Conservation (phyloP, 2,329 filamentous ascomycete species). For the Ophiostoma angusticollis region DNA sequence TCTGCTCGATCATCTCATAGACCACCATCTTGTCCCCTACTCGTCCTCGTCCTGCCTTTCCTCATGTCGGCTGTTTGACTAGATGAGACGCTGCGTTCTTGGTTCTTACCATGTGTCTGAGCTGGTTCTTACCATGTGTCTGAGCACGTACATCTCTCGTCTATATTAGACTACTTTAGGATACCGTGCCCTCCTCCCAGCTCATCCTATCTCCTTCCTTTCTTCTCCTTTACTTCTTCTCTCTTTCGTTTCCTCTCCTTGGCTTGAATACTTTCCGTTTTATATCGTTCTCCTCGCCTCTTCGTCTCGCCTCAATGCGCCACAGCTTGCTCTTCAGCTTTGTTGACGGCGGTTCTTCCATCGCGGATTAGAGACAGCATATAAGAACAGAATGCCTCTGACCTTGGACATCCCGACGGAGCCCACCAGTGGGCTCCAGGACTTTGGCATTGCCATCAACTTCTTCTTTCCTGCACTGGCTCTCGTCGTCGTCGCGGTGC, state of each 20-base stretch:
- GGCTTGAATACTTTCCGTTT: neutral
- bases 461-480: constrained; percentile 20
- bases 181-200: neutral
- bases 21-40: neutral
- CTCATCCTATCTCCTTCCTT: too few species aligned
- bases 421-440: constrained; percentile 16
- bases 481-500: constrained; percentile 16
- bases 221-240: neutral
- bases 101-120: neutral
- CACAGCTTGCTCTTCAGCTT: neutral
- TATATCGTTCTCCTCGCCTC: neutral
- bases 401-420: constrained; percentile 4
- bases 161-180: constrained; percentile 2
- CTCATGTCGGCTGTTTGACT: neutral
- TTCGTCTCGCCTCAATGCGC: constrained; percentile 1
- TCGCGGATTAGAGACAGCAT: constrained; percentile 1
- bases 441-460: constrained; percentile 19
- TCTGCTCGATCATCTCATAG: constrained; percentile 1
- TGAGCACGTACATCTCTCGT: neutral
- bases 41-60: neutral
- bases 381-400: neutral
- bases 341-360: neutral
- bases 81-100: too few species aligned
- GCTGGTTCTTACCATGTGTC: neutral
- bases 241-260: neutral